Base-by-base conservation (phyloP, 441 rosid species). In the Macaranga tanarius region DNA sequence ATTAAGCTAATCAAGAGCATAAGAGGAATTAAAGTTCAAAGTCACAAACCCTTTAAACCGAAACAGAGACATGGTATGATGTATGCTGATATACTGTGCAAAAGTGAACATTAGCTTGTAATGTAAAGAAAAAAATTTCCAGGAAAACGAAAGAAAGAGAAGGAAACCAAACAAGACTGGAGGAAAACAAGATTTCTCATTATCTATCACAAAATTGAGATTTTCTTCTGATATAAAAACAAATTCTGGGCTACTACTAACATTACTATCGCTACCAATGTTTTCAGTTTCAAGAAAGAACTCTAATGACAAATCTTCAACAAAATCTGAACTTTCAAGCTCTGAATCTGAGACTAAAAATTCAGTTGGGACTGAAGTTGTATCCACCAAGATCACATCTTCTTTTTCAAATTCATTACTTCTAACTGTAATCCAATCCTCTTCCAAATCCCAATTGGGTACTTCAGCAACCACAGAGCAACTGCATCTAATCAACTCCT, bases 351-450 rank as follows among this genome's bases (percentile, higher is more conserved):
- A 57, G 19, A 16, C 42, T 26, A 63, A 70, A 12, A 58, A 28
- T 44, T 17, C 50, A 10, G 15, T 70, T 62, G 72, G 17, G 69
- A 48, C 73, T 71, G 82, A 73, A 76, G 73, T 26, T 5, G 78
- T 80, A 56, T 80, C 80, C n/a, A 38, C 80, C 76, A 66, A 22
- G 38, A 63, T 69, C 58, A 0, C 63, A 26, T 40, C 73, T 26
- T 74, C 71, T 7, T 83, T 87, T 28, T 78, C 87, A 16, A 19
- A 48, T 23, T 22, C 78, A 76, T 64, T 75, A 60, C 83, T 79
- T 78, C 98, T 89, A 2, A 93, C 86, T 48, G 90, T 85, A 65
- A 90, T 76, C 97, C 97, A 93, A 58, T 80, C 92, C 42, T 76
- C 83, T 0, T 67, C 86, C 62, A n/a, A 76, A 72, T 50, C 59